phyloP scores from a whole-genome alignment of 1,284 basidiomycete genomes.

The Cystobasidiaceae sp. region DNA sequence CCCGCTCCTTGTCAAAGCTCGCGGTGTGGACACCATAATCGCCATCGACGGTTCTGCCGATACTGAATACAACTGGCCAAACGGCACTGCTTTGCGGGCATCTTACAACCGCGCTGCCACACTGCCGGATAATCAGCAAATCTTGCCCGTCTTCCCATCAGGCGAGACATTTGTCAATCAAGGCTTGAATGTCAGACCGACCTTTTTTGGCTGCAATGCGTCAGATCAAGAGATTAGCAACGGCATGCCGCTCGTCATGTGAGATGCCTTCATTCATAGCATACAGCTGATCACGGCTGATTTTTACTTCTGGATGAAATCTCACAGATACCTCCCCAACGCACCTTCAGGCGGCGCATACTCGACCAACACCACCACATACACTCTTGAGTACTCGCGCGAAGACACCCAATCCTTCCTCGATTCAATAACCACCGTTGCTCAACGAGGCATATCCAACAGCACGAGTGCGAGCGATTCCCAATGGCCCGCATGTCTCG shows the following conservation, averaged over 20 bases:
- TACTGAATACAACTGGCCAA: constrained; percentile 57
- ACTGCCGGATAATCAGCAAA: constrained; percentile 33
- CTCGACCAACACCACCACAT: constrained; percentile 44
- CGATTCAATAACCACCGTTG: constrained; percentile 32
- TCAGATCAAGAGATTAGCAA: constrained; percentile 43
- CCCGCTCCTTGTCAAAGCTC: constrained; percentile 59
- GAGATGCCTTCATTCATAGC: constrained; percentile 33
- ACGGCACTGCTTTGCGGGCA: constrained; percentile 51
- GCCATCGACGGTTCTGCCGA: constrained; percentile 62
- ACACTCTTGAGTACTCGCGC: constrained; percentile 47
- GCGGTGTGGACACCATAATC: constrained; percentile 63
- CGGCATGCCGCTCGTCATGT: constrained; percentile 42
- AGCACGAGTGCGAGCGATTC: constrained; percentile 36
- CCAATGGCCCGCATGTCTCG: constrained; percentile 48
- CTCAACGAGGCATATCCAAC: constrained; percentile 19
- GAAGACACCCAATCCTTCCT: constrained; percentile 37
- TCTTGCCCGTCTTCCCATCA: constrained; percentile 38
- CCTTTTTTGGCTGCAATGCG: constrained; percentile 68
- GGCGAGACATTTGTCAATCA: constrained; percentile 56
- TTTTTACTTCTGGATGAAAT: background rate
- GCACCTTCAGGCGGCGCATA: constrained; percentile 31
- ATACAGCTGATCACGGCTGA: background rate
- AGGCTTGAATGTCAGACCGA: constrained; percentile 63
- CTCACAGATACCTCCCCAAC: constrained; percentile 40
- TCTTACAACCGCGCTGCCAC: constrained; percentile 41